phyloP scores from a whole-genome alignment of 257 asterid genomes.

The Galeopsis tetrahit region DNA sequence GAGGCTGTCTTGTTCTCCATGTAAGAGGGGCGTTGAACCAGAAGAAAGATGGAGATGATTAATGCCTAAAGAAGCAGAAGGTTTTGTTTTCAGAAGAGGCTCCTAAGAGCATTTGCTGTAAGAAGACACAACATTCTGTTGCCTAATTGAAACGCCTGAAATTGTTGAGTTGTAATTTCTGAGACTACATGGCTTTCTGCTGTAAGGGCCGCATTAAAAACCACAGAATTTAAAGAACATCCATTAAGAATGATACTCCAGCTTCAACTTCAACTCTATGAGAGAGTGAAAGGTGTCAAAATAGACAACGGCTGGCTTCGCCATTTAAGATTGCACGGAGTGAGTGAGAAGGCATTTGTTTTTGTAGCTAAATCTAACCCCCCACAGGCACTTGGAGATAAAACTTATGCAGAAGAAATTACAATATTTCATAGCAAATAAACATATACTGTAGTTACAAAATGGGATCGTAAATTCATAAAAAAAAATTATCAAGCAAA shows the following conservation, averaged over 20 bases:
- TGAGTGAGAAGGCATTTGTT: background rate
- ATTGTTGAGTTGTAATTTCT: too few relatives aligned
- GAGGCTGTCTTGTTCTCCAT: constrained; percentile 31
- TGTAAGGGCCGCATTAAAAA: constrained; percentile 39
- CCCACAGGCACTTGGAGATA: too few relatives aligned
- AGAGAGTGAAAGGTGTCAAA: background rate
- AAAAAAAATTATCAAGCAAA: too few relatives aligned
- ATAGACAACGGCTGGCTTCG: constrained; percentile 1
- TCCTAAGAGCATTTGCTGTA: too few relatives aligned
- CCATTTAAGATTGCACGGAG: constrained; percentile 22
- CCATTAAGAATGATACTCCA: constrained; percentile 59
- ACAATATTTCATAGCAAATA: too few relatives aligned
- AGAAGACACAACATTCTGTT: too few relatives aligned
- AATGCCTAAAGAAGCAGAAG: background rate
- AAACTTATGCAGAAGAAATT: too few relatives aligned
- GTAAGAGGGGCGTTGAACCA: constrained; percentile 18
- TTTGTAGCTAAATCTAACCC: too few relatives aligned
- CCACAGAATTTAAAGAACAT: constrained; percentile 45
- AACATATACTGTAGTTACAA: too few relatives aligned
- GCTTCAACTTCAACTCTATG: constrained; percentile 34
- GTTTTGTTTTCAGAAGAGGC: background rate
- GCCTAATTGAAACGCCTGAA: too few relatives aligned
- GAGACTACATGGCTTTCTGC: constrained; percentile 34
- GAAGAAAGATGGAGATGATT: constrained; percentile 46
- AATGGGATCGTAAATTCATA: too few relatives aligned